Conservation (phyloP, 345 rosid genomes). For the Ceriops tagal region DNA sequence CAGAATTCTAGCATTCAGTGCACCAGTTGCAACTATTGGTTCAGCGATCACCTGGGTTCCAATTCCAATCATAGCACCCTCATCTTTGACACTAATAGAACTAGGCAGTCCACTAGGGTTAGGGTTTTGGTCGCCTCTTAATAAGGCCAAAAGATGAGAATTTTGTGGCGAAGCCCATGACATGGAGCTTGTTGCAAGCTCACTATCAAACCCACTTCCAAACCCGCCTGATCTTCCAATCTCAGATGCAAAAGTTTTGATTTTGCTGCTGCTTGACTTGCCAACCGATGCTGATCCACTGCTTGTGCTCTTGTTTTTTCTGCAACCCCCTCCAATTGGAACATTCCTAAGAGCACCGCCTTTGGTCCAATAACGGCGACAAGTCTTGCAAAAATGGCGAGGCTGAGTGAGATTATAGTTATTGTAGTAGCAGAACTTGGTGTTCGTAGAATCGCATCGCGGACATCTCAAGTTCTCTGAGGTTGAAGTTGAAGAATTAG, state of each 20-base stretch:
- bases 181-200: constrained; percentile 38
- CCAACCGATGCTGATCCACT: constrained; percentile 29
- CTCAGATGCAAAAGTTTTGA: constrained; percentile 44
- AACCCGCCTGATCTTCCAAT: constrained; percentile 42
- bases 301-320: constrained; percentile 52
- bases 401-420: constrained; percentile 83
- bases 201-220: constrained; percentile 42
- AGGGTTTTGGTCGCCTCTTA: constrained; percentile 49
- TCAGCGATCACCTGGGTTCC: constrained; percentile 39
- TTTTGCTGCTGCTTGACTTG: constrained; percentile 31
- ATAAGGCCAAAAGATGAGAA: constrained; percentile 50
- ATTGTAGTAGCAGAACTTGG: constrained; percentile 81
- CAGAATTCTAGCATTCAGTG: constrained; percentile 31
- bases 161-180: constrained; percentile 50
- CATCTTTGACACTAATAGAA: constrained; percentile 38
- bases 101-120: constrained; percentile 27
- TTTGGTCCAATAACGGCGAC: constrained; percentile 83
- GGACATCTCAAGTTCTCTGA: constrained; percentile 60
- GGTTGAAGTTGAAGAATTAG: constrained; percentile 27
- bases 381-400: constrained; percentile 85
- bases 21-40: constrained; percentile 23
- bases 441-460: constrained; percentile 66
- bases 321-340: constrained; percentile 76
- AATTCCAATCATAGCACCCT: constrained; percentile 36
- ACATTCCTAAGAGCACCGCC: constrained; percentile 72